Evolutionary conservation across 176 grass and related monocot species (phyloP), one percentile per base, ranked within the genome.

Genomic region (Lolium rigidum): DNA sequence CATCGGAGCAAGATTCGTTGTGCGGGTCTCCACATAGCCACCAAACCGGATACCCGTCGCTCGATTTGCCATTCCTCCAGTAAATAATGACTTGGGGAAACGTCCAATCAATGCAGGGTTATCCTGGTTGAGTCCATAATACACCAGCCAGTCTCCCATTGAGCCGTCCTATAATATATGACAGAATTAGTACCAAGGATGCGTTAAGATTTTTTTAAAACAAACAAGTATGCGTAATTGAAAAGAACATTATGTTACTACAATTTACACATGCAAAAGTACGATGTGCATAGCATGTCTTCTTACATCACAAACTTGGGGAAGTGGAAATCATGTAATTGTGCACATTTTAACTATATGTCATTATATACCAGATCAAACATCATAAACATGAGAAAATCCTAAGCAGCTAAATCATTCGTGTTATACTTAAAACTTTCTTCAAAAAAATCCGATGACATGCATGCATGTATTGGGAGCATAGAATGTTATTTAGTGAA

Each of bases 111-210:
- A 50, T 50, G 44, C 44, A 26, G 44, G 70, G 0, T 15, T 6
- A 74, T 74, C 70, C 6, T 50, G 21, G 14, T 74, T 74, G 44
- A 74, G 46, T 21, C 70, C 70, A 0, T 74, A 74, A 74, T 74
- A 74, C 5, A 74, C 70, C 2, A 74, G 46, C 21, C 70, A 74
- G 6, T 74, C 70, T 49, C 70, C 70, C 44, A 50, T 26, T 50
- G 1, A 3, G 1, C 70, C 70, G 2, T 50, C 44, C 70, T 74
- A 15, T 74, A 50, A 50, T 25, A 47, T 12, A 43, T 18, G 10
- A 46, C 18, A 17, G 9, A 71, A n/a, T 71, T 21, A 44, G 68
- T 21, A 10, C 9, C 39, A 46, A 71, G 11, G 18, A 46, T 71
- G 41, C 17, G 41, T 39, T 18, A 17, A 3, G 39, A 41, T 9